Conservation (phyloP, 2,329 filamentous ascomycete genomes). For the Phialemoniopsis sp. region DNA sequence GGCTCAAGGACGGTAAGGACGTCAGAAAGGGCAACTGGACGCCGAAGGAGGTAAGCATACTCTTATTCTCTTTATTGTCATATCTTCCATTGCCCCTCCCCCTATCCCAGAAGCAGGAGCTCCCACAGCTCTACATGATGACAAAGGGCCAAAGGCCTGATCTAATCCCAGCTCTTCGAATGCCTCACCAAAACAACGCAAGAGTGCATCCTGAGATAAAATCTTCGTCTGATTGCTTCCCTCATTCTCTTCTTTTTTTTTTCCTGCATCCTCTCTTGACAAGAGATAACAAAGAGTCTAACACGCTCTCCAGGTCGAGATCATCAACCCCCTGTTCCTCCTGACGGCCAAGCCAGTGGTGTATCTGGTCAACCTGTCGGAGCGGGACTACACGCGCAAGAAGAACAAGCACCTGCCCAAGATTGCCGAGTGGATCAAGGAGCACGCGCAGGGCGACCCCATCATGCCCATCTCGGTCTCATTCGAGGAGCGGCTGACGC, state of each 20-base stretch:
- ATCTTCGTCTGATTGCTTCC: slow-evolving; percentile 60
- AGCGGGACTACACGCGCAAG: slow-evolving; percentile 95
- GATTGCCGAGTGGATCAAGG: slow-evolving; percentile 93
- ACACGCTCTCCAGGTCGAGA: slow-evolving; percentile 68
- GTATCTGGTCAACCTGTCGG: slow-evolving; percentile 93
- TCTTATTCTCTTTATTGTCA: slow-evolving; percentile 13
- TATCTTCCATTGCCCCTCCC: slow-evolving; percentile 1
- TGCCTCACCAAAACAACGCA: slow-evolving; percentile 67
- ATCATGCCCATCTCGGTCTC: slow-evolving; percentile 90
- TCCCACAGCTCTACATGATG: slow-evolving; percentile 67
- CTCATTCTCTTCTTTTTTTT: slow-evolving; percentile 2
- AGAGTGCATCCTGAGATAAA: slow-evolving; percentile 85
- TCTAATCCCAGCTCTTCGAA: slow-evolving; percentile 99
- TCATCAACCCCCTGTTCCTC: slow-evolving; percentile 94
- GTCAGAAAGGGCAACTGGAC: slow-evolving; percentile 86
- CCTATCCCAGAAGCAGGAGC: neutral
- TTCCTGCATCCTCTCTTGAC: slow-evolving; percentile 11
- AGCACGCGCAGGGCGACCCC: slow-evolving; percentile 80
- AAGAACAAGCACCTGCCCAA: slow-evolving; percentile 99
- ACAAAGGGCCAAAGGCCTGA: slow-evolving; percentile 96
- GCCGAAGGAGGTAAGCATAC: slow-evolving; percentile 83
- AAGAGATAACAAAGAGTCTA: slow-evolving; percentile 14
- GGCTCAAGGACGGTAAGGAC: slow-evolving; percentile 85
- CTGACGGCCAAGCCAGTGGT: slow-evolving; percentile 96
- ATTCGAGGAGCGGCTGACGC: slow-evolving; percentile 88